Conservation (phyloP, 2,329 filamentous ascomycete genomes). For the Fusarium sp. region DNA sequence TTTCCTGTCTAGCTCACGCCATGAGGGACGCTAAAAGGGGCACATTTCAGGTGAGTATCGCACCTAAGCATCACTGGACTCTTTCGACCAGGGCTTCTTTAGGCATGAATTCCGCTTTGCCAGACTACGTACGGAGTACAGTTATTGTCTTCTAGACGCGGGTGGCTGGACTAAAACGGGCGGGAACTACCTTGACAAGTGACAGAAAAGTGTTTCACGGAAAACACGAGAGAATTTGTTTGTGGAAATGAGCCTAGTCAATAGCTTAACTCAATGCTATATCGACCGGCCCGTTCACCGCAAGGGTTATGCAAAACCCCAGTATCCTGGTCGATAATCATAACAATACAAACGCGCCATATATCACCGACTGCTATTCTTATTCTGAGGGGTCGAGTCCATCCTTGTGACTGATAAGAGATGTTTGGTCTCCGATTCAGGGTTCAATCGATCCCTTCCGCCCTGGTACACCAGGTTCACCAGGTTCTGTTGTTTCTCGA, state of each 20-base stretch:
- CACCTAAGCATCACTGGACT: constrained; percentile 9
- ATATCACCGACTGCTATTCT: neutral
- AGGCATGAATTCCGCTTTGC: constrained; percentile 22
- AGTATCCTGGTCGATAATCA: constrained; percentile 22
- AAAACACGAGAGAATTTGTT: neutral
- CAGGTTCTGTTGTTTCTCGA: neutral
- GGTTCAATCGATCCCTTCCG: neutral
- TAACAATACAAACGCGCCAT: neutral
- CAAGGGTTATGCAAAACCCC: constrained; percentile 9
- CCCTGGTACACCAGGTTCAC: too few species aligned
- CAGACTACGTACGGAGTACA: too few species aligned
- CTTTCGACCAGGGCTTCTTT: constrained; percentile 7
- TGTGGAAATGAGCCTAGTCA: neutral
- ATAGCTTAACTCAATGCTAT: constrained; percentile 22
- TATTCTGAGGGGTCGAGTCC: neutral
- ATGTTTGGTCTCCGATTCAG: neutral
- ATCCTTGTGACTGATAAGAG: neutral
- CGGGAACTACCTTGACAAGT: neutral
- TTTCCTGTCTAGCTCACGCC: constrained; percentile 42
- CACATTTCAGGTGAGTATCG: constrained; percentile 20
- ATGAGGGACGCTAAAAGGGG: constrained; percentile 40
- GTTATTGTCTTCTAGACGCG: neutral
- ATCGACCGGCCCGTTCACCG: neutral
- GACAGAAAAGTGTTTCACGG: neutral
- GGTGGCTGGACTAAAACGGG: constrained; percentile 13